Evolutionary conservation across 148 eudicot genomes (phyloP), one percentile per base, ranked within the genome.

Genomic region (Chenopodium berlandieri): DNA sequence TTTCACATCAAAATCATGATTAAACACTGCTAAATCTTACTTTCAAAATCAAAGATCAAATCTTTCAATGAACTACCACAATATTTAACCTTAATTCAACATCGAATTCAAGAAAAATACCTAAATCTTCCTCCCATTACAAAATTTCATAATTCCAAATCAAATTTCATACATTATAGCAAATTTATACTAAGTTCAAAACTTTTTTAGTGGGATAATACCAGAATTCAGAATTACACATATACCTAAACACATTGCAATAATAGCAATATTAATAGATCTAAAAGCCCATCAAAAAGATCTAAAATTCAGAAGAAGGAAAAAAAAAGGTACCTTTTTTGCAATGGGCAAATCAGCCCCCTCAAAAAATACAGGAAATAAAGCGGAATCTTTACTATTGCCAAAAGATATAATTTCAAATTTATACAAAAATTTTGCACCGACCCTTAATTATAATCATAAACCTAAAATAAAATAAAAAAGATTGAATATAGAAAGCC

Each of bases 241-340:
- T 25, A 54, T 19, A 50, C 47, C 20, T 37, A 1, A 19, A 32
- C 16, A 34, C 31, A 76, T 32, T 76, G 16, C n/a, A 52, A 5
- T 46, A 79, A 50, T 19, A 52, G 12, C 23, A 63, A 63, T 7
- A 9, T 4, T 9, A 17, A 46, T n/a, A 47, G 73, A 74, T 73
- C 83, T 66, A 19, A 16, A 63, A 81, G 5, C 60, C 50, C 56
- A 72, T 79, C 32, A 71, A 71, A 72, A 48, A 73, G 9, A 62
- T 40, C 10, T 37, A 65, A 47, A 69, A n/a, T 37, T 37, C 44
- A 37, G 44, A 37, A 37, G 44, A 34, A 0, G 44, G 5, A 37
- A 37, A 37, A 37, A 76, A 72, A 11, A 58, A 9, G 78, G 71
- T 84, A 84, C 86, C 83, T 84, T 74, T 76, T 76, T 79, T 25